Base-by-base conservation (phyloP, 2,329 filamentous ascomycete species). In the Botrytis sinoallii region DNA sequence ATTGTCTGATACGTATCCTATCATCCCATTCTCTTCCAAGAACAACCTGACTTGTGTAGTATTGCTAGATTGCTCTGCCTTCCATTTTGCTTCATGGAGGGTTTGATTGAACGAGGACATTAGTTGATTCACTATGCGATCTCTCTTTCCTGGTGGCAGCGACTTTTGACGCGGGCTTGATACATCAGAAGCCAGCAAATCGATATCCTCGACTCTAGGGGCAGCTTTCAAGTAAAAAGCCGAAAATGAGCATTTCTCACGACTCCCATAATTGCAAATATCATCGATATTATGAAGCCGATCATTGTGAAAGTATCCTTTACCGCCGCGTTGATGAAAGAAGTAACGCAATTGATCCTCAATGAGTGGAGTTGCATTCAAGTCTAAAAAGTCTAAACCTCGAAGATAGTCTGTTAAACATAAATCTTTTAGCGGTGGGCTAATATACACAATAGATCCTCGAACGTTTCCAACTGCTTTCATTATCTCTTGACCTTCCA, bases 21-120 rank as follows among this genome's bases (percentile, higher is more conserved):
- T 73, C 65, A 73, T 69, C 10, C 71, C 71, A 69, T 70, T 70
- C 20, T 73, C 71, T 40, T 73, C 71, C 8, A 73, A 44, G 59
- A 73, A 73, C 3, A 73, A 48, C 29, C 46, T 72, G n/a, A 40
- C 65, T 18, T 8, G 7, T 59, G 59, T 40, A 20, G 16, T 25
- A 22, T 67, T 67, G 8, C n/a, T 20, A 20, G 70, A 72, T 44
- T 55, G 38, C 18, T 59, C 61, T 48, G 35, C 22, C 35, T 69
- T 73, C 55, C 57, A 73, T 61, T 73, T 69, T 35, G 71, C 71
- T 29, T 68, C 57, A 32, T 73, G 71, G 22, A 73, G 35, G 12
- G 57, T 73, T 63, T 73, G 65, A 29, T 35, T 38, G n/a, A 73
- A 70, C 5, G 71, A 69, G 20, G n/a, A 52, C 42, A 70, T 42